Evolutionary conservation across 306 rosid genomes (phyloP), one percentile per base, ranked within the genome.

Genomic region (Mimosa bimucronata): DNA sequence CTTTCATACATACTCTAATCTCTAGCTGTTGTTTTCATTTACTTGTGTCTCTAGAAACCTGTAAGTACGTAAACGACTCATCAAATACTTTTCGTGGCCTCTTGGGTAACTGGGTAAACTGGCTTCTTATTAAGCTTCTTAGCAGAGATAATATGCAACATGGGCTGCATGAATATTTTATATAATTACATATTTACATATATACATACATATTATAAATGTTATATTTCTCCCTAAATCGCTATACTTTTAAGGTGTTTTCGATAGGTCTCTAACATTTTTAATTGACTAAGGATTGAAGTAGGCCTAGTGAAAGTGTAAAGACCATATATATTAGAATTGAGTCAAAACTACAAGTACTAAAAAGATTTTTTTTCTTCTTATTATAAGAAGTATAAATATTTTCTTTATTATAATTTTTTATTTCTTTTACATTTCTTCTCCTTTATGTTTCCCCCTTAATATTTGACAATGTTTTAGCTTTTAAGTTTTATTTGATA

Each of bases 71-170:
- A 66, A 52, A 50, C 58, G 57, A 48, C 44, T 37, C 12, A 60
- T 73, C 42, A 64, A 34, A 86, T 86, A 83, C 91, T 84, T 89
- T 91, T 67, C 88, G 75, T 86, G 81, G 73, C 78, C 81, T 74
- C 84, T 18, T 77, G 74, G 84, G 68, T 58, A 60, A 78, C 37
- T 26, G 60, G 46, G 60, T 4, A 21, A 23, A 3, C 30, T 9
- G 66, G 34, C 2, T 58, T 25, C 66, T 25, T 26, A 11, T n/a
- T n/a, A n/a, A 58, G 13, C 66, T 60, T 60, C 66, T 26, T 23
- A 9, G 5, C 11, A 9, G 15, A 23, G 62, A 30, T 34, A 34
- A 12, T 26, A 60, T 23, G 66, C 34, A 60, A 60, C 37, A 48
- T 5, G 53, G 53, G 7, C 50, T 2, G 2, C 38, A 34, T 34